These are phyloP conservation scores for Ramalina intermedia DNA, from an alignment of 495 filamentous ascomycete species.

Conservation along the genomic window DNA sequence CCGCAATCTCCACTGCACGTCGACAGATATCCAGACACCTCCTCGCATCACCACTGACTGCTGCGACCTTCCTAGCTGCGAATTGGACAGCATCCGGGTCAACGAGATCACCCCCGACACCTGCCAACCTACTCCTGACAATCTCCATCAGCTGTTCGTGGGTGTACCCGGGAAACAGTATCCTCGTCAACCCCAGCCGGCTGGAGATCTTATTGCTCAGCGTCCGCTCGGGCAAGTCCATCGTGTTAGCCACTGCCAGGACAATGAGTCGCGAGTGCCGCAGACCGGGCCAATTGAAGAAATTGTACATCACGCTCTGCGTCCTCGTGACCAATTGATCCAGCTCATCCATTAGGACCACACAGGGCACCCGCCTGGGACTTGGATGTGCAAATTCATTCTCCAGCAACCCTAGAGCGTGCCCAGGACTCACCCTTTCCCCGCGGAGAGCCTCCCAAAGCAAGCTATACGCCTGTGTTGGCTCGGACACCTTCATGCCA, in stretches of 20 bases:
- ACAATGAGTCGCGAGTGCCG: slow-evolving; percentile 87
- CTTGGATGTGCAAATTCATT: slow-evolving; percentile 81
- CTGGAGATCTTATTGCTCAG: slow-evolving; percentile 96
- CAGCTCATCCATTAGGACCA: slow-evolving; percentile 97
- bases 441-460: slow-evolving; percentile 94
- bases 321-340: slow-evolving; percentile 96
- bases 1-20: slow-evolving; percentile 88
- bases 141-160: slow-evolving; percentile 98
- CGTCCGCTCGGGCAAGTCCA: slow-evolving; percentile 95
- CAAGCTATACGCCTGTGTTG: slow-evolving; percentile 87
- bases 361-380: slow-evolving; percentile 82
- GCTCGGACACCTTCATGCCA: slow-evolving; percentile 98
- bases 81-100: slow-evolving; percentile 93
- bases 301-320: slow-evolving; percentile 99
- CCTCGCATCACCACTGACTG: slow-evolving; percentile 86
- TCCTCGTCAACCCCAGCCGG: slow-evolving; percentile 74
- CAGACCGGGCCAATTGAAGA: slow-evolving; percentile 98
- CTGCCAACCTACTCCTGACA: slow-evolving; percentile 74
- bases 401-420: slow-evolving; percentile 82
- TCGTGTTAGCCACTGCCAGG: slow-evolving; percentile 94
- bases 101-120: slow-evolving; percentile 78
- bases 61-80: slow-evolving; percentile 88
- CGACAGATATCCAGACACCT: slow-evolving; percentile 91
- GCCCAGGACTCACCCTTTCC: slow-evolving; percentile 80
- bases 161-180: slow-evolving; percentile 94